Evolutionary conservation across 148 eudicot species (phyloP), one percentile per base, ranked within the genome.

Genomic region (Vaccinium darrowii): DNA sequence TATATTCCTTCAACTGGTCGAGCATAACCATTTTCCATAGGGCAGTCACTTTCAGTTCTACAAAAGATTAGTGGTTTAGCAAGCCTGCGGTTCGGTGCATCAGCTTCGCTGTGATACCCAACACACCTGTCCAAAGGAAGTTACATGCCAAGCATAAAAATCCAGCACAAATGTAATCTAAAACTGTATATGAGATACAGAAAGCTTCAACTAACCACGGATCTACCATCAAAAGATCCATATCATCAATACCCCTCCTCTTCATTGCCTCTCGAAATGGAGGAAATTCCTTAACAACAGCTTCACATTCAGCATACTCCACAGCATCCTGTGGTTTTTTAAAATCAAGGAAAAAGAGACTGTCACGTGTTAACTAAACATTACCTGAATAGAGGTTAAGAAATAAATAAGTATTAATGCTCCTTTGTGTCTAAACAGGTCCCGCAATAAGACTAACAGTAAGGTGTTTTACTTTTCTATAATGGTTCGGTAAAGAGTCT

Each of bases 21-120:
- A 84, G 99, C 99, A 89, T 97, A 97, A 69, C 99, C 99, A 89
- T 97, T 97, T 90, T 97, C 99, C 94, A 97, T 87, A n/a, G 99
- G 99, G 81, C 99, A 93, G 82, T 97, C 98, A 86, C 99, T 97
- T 88, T 97, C 99, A 53, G 98, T 95, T 91, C 96, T 90, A 85
- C 98, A 95, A 78, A 97, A 97, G 74, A 97, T 91, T 58, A 97
- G 95, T 69, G 99, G 99, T 86, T 95, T 97, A 39, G 99, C 98
- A 63, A 97, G 95, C 76, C 99, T 91, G 62, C 96, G 98, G 56
- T 90, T 92, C 74, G 99, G 99, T 76, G 98, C 91, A 91, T 97
- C 99, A 86, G 91, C 91, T 30, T 97, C 95, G 85, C 95, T 89
- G 81, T 96, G 89, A 88, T 96, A 96, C 71, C 98, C 99, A 86